Evolutionary conservation across 768 basidiomycete species (phyloP), one percentile per base, ranked within the genome.

Genomic region (Suillus occidentalis): DNA sequence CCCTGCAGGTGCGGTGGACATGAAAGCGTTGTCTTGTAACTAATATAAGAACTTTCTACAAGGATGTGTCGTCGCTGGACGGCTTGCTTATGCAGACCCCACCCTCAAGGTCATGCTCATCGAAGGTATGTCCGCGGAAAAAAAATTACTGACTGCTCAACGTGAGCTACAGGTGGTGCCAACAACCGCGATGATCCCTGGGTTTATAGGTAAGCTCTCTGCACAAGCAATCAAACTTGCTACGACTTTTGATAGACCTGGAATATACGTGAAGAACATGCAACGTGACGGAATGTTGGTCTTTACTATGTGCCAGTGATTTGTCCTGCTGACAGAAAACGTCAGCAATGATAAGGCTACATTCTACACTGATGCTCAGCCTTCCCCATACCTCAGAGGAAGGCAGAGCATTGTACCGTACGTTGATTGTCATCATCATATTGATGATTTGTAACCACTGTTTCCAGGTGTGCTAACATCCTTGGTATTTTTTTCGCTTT

Each of bases 101-200:
- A 89, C 78, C 70, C 75, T 91, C 63, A 89, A 90, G 73, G 88
- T 91, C 64, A 88, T 90, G 87, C 83, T 91, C 69, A 86, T 90
- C 65, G 89, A 90, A 80, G 89, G 87, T 85, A 62, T 25, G 74
- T 37, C 28, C 20, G 52, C 39, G 66, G 6, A 55, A 14, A 16
- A n/a, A 36, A 39, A 47, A 49, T 34, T 16, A 61, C 56, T 42
- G 34, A 43, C 25, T 1, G 8, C 28, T 67, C 56, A 34, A 52
- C 58, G 4, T 43, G n/a, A 14, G 31, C 28, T 52, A 34, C 39
- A 88, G 87, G 81, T 62, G 88, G 89, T 64, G 85, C 86, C 22
- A 89, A 89, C 80, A 90, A 89, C 76, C 80, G 86, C 16, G 88
- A 89, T 68, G 89, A 90, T 66, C 89, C 88, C 52, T 89, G 87